Base-by-base conservation (phyloP, 2,329 filamentous ascomycete species). In the Apiospora pterosperma region DNA sequence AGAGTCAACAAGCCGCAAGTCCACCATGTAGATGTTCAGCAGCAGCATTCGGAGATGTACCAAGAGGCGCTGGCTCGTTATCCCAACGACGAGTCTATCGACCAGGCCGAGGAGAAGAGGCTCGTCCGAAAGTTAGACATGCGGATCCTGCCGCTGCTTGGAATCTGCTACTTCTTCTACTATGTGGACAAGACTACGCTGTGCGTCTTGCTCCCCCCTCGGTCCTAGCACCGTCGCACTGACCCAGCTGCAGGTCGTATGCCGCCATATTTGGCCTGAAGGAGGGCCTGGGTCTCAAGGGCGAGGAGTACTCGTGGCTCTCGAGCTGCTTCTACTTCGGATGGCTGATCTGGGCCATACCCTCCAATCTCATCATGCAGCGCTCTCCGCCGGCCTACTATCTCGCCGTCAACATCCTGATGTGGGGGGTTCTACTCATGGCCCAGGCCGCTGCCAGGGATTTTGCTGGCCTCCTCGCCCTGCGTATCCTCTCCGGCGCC, bases 271-370 rank as follows among this genome's bases (percentile, higher is more conserved):
- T 81, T 63, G 79, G 80, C 1, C 69, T 82, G 14, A 71, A 76
- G 1, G 72, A 71, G 5, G 81, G 83, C 62, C 72, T 82, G 5
- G 72, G 73, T 0, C 74, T 85, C 68, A 78, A 73, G 1, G 71
- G 76, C n/a, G 75, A 76, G 1, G 74, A 85, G 63, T 88, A 87
- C 66, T 79, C 78, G 52, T 86, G 84, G 83, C 78, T 85, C 19
- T 81, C 82, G 1, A 82, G 78, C 34, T 82, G 86, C 11, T 87
- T 86, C 70, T 87, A 86, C 66, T 77, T 87, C 23, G 84, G 74
- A 14, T 70, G 67, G 55, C 60, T 69, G 31, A 59, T 70, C 5
- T 66, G 63, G 12, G 67, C 68, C 62, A 78, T 77, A 21, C 77
- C 77, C 0, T 76, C 73, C 72, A 66, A 72, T 25, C 76, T 71